Evolutionary conservation across 768 basidiomycete genomes (phyloP).

Genomic region (Boletus bicolor): DNA sequence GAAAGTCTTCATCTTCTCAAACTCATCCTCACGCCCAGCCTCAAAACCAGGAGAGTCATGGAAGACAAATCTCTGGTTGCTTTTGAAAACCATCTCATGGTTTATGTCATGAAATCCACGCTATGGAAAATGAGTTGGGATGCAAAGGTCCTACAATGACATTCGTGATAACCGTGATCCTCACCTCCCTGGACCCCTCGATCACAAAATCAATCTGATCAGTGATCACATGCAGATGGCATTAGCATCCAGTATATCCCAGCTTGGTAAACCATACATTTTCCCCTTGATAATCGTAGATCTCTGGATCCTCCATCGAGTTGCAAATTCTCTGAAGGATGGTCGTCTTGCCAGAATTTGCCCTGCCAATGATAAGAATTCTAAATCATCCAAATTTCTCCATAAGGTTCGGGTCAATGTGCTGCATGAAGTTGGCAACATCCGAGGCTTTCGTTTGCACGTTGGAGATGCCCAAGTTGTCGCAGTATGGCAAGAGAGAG

Average conservation of each 20-base stretch:
- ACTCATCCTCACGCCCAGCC: neutral
- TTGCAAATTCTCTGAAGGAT: neutral
- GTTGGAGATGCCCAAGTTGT: neutral
- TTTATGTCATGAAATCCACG: neutral
- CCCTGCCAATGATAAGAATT: neutral
- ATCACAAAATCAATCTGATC: neutral
- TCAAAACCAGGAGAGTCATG: neutral
- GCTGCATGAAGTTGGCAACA: neutral
- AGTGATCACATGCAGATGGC: neutral
- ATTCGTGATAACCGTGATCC: neutral
- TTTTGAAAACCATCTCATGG: neutral
- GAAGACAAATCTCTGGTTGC: neutral
- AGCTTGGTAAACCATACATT: neutral
- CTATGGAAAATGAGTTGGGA: neutral
- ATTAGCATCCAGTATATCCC: neutral
- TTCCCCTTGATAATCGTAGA: neutral
- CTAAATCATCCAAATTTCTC: neutral
- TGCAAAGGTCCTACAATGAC: neutral
- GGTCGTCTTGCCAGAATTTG: neutral
- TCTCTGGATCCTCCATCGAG: neutral
- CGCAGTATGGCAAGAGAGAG: no score
- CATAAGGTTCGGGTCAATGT: neutral
- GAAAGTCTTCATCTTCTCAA: neutral
- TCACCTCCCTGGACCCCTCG: neutral
- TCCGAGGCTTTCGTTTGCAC: neutral